phyloP scores from a whole-genome alignment of 1,139 yeast species.

The Suhomyces panamericanus region DNA sequence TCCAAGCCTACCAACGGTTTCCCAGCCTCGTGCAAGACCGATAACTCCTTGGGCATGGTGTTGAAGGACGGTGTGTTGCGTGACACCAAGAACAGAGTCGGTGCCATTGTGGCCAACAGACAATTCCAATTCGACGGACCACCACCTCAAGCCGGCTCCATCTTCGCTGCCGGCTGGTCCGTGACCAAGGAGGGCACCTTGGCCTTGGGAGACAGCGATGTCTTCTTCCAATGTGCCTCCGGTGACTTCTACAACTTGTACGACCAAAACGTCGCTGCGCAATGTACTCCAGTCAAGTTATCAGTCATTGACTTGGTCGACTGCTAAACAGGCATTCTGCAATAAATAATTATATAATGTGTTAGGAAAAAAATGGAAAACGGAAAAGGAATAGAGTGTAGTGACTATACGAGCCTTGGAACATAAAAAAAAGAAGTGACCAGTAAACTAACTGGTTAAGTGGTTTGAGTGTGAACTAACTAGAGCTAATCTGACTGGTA shows the following conservation, averaged over 20 bases:
- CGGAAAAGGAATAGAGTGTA: not conserved
- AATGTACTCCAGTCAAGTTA: slow-evolving; percentile 66
- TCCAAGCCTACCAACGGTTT: slow-evolving; percentile 2
- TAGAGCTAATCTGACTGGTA: too few species aligned
- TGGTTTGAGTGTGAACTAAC: too few species aligned
- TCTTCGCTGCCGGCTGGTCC: slow-evolving; percentile 80
- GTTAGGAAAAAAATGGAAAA: slow-evolving; percentile 1
- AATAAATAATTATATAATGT: not conserved
- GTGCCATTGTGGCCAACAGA: slow-evolving; percentile 46
- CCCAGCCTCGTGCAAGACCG: slow-evolving; percentile 27
- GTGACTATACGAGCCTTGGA: too few species aligned
- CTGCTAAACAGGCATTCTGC: slow-evolving; percentile 40
- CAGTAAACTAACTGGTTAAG: too few species aligned
- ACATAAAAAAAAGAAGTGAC: too few species aligned
- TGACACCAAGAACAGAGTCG: slow-evolving; percentile 39
- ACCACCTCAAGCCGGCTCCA: slow-evolving; percentile 46
- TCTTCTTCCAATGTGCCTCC: slow-evolving; percentile 77
- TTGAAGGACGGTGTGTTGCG: slow-evolving; percentile 32
- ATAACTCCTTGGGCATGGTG: slow-evolving; percentile 30
- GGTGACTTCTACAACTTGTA: slow-evolving; percentile 83
- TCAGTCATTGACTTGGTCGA: slow-evolving; percentile 61
- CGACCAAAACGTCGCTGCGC: slow-evolving; percentile 64
- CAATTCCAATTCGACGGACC: slow-evolving; percentile 50
- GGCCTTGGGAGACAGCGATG: slow-evolving; percentile 64
- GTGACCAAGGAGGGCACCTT: slow-evolving; percentile 63